These are phyloP conservation scores for Thelonectria rubi DNA, from an alignment of 2,329 filamentous ascomycete species.

Conservation along the genomic window DNA sequence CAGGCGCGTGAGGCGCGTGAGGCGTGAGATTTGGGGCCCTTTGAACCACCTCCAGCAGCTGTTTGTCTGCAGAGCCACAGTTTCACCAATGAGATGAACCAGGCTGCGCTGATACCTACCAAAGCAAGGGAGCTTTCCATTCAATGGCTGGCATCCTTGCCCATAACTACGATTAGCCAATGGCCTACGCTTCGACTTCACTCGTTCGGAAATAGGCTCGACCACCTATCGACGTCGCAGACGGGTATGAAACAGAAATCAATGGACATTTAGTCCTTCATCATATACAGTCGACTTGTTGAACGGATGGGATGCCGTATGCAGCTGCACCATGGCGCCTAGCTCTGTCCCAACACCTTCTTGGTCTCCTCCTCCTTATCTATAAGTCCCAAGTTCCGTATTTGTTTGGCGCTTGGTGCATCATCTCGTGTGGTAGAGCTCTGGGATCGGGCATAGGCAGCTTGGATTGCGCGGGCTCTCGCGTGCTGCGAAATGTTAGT, in stretches of 20 bases:
- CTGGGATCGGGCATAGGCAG: slow-evolving; percentile 84
- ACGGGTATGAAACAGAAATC: slow-evolving; percentile 10
- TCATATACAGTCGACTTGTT: slow-evolving; percentile 32
- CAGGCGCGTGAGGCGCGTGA: too few relatives aligned
- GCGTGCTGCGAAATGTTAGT: slow-evolving; percentile 67
- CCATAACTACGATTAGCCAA: background rate
- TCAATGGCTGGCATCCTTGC: background rate
- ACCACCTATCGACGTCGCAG: background rate
- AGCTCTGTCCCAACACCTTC: slow-evolving; percentile 58
- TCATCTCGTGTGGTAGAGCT: slow-evolving; percentile 79
- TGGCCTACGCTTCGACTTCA: background rate
- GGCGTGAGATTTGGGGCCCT: too few relatives aligned
- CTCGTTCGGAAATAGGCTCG: background rate
- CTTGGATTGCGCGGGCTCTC: slow-evolving; percentile 80
- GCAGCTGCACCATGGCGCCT: slow-evolving; percentile 23
- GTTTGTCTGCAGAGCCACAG: background rate
- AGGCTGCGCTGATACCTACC: background rate
- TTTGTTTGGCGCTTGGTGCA: slow-evolving; percentile 83
- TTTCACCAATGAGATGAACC: background rate
- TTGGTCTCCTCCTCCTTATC: slow-evolving; percentile 84
- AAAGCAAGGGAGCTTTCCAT: background rate
- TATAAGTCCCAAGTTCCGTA: slow-evolving; percentile 85
- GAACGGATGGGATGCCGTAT: slow-evolving; percentile 10
- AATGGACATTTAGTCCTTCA: slow-evolving; percentile 37
- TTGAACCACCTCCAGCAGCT: background rate